These are phyloP conservation scores for Patellifolia procumbens DNA, from an alignment of 179 eudicot species.

Conservation along the genomic window DNA sequence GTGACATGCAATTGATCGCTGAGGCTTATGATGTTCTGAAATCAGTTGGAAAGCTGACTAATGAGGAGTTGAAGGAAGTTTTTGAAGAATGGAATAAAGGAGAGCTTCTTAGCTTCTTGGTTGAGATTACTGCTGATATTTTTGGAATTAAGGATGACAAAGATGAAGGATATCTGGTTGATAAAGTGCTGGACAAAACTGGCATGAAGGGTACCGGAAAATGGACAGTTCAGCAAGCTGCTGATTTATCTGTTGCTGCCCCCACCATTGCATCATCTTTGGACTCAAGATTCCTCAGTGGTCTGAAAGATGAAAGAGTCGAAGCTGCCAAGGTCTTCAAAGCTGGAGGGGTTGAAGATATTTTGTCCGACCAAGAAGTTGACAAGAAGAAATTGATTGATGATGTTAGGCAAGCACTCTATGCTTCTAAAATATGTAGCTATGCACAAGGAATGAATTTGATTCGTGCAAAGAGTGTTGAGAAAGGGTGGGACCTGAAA, in stretches of 20 bases:
- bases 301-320: conserved; percentile 82
- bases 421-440: conserved; percentile 84
- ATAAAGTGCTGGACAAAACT: conserved; percentile 86
- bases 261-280: conserved; percentile 85
- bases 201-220: conserved; percentile 95
- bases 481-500: conserved; percentile 79
- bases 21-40: conserved; percentile 90
- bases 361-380: conserved; percentile 49
- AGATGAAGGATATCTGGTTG: conserved; percentile 74
- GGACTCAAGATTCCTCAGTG: conserved; percentile 88
- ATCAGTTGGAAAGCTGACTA: conserved; percentile 86
- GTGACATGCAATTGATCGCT: conserved; percentile 95
- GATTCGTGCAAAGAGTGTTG: conserved; percentile 75
- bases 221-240: conserved; percentile 97
- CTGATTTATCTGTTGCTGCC: conserved; percentile 81
- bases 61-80: conserved; percentile 70
- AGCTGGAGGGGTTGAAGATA: conserved; percentile 54
- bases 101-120: conserved; percentile 81
- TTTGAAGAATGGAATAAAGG: conserved; percentile 91
- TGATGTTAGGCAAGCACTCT: conserved; percentile 83
- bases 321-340: conserved; percentile 75
- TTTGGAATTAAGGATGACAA: conserved; percentile 80
- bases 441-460: conserved; percentile 95
- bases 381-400: conserved; percentile 74
- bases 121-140: conserved; percentile 88